These are phyloP conservation scores for Novymonas esmeraldas DNA, from an alignment of 208 protist genomes.

Conservation along the genomic window DNA sequence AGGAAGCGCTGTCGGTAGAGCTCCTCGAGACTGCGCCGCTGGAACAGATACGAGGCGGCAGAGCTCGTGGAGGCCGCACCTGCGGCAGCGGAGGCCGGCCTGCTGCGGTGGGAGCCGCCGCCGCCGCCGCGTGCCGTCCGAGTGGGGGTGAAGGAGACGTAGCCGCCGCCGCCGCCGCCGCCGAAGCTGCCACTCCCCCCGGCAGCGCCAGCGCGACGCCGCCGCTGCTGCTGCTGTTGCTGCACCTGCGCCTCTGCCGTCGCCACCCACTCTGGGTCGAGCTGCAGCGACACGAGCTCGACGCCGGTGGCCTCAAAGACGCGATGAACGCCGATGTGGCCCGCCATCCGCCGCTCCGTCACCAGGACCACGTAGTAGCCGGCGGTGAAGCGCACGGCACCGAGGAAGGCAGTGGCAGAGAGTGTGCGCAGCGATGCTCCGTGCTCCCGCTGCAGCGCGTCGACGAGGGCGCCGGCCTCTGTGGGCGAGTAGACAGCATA, in stretches of 20 bases:
- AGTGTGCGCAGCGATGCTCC: slow-evolving; percentile 23
- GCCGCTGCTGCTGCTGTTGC: neutral
- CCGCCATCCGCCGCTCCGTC: slow-evolving; percentile 78
- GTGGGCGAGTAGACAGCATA: slow-evolving; percentile 33
- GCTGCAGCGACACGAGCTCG: slow-evolving; percentile 49
- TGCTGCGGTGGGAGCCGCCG: neutral
- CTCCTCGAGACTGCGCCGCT: slow-evolving; percentile 40
- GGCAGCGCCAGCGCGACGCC: neutral
- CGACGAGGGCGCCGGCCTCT: slow-evolving; percentile 42
- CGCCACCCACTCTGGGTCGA: slow-evolving; percentile 23
- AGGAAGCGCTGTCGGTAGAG: slow-evolving; percentile 82
- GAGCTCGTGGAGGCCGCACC: neutral
- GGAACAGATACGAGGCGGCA: slow-evolving; percentile 27
- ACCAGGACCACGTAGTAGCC: slow-evolving; percentile 94
- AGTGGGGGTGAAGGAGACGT: neutral
- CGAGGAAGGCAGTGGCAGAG: slow-evolving; percentile 57
- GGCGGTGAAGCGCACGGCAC: slow-evolving; percentile 91
- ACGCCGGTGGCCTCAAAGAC: slow-evolving; percentile 92
- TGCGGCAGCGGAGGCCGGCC: neutral
- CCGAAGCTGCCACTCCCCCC: neutral
- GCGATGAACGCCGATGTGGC: slow-evolving; percentile 80
- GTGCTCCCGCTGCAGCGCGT: slow-evolving; percentile 27
- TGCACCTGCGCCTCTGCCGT: slow-evolving; percentile 6
- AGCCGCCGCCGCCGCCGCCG: neutral
- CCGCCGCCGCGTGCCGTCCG: neutral